A percentile compares a stretch with the other conserved stretches of the same genome.
phyloP scores from a whole-genome alignment of 345 rosid genomes.

The Murraya paniculata region DNA sequence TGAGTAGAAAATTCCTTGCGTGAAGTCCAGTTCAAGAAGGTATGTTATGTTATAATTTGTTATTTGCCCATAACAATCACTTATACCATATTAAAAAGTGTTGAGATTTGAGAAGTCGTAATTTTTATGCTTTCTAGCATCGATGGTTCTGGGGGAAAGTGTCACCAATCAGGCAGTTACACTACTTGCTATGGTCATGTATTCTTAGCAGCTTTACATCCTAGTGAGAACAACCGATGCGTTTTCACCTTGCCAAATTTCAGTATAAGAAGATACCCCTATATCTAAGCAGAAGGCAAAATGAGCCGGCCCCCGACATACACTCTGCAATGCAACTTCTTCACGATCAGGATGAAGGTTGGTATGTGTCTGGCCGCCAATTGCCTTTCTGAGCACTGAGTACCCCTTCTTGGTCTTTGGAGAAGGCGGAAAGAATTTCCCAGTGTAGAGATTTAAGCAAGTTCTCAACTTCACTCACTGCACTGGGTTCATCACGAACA shows the following conservation, averaged over 20 bases:
- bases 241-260: not conserved
- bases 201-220: conserved; percentile 3
- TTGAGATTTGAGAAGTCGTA: not conserved
- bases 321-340: not conserved
- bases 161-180: not conserved
- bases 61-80: not conserved
- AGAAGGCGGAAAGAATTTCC: conserved; percentile 76
- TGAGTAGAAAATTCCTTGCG: not conserved
- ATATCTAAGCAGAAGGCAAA: conserved; percentile 1
- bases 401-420: conserved; percentile 74
- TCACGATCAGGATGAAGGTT: conserved; percentile 32
- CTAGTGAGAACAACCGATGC: not conserved
- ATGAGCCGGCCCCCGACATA: not conserved
- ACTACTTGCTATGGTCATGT: not conserved
- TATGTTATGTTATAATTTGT: no score
- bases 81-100: not conserved
- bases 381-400: conserved; percentile 89
- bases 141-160: conserved; percentile 1
- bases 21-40: no score
- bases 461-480: conserved; percentile 69
- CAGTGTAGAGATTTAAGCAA: conserved; percentile 74
- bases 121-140: not conserved
- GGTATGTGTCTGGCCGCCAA: conserved; percentile 67
- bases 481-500: conserved; percentile 59
- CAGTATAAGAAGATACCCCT: not conserved